Base-by-base conservation (phyloP, 2,329 filamentous ascomycete species). In the Aspergillus ibericus region DNA sequence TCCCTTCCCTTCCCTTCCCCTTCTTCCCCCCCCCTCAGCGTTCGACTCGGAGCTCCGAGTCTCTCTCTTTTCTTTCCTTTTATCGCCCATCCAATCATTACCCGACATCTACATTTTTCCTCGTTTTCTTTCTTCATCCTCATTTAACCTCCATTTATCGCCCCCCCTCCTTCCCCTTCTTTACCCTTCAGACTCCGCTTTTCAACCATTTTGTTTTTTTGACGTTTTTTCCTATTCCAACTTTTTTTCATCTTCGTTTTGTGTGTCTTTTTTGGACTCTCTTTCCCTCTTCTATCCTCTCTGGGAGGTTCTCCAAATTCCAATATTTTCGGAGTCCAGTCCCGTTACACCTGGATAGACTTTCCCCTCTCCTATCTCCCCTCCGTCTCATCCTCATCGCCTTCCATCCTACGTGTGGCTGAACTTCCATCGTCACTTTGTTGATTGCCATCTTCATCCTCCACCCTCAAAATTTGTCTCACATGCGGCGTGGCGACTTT, bases 81-180 rank as follows among this genome's bases (percentile, higher is more conserved):
- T 58, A 38, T 46, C 32, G 27, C 8, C 44, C 44, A 18, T 48
- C 44, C 44, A 48, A 48, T 48, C 44, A 48, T 48, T 48, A 16
- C 27, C 25, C 44, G 27, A 32, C 44, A 48, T 29, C 44, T 32
- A n/a, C 44, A 48, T 48, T 48, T 48, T 48, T 50, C 32, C 25
- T 52, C 29, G 51, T 58, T 40, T 20, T 50, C 49, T 51, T 53
- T 40, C 35, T 36, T 27, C 25, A 32, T 46, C 58, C 40, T 52
- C 25, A 32, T 38, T 34, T 55, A 48, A 56, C 58, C 46, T 50
- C 27, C 55, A 53, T 54, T 57, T 58, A 50, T 53, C 54, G 56
- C 55, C 51, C 16, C 36, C 58, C 48, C 16, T 47, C 54, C 46
- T 55, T 34, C 36, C 47, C 34, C 49, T 56, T 27, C 55, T 44